A percentile compares a stretch with the other conserved stretches of the same genome.
Evolutionary conservation across 441 rosid species (phyloP).

Genomic region (Bruguiera hainesii): DNA sequence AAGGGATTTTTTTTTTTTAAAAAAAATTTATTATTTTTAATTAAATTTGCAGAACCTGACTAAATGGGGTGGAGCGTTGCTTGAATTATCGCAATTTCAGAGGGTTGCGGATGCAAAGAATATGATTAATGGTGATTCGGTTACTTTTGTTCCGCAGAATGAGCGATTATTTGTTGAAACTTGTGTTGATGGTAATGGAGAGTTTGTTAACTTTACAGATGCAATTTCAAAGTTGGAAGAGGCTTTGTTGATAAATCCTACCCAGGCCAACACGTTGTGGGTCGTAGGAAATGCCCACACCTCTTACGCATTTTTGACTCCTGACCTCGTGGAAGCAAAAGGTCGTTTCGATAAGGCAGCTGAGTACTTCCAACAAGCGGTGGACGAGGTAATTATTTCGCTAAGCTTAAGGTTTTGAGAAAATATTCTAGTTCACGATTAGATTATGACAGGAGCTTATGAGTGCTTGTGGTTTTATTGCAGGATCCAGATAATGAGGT

Average conservation of each 20-base stretch:
- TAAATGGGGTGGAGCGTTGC: conserved; percentile 77
- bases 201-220: conserved; percentile 35
- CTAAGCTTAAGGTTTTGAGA: not conserved
- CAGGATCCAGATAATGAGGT: conserved; percentile 62
- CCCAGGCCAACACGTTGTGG: conserved; percentile 60
- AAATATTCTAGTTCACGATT: not conserved
- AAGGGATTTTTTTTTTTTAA: not conserved
- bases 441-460: not conserved
- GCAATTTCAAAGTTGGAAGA: conserved; percentile 78
- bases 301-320: conserved; percentile 65
- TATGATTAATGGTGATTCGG: conserved; percentile 53
- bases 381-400: conserved; percentile 49
- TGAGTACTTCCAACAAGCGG: conserved; percentile 59
- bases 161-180: not conserved
- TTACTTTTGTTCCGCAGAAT: not conserved
- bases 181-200: not conserved
- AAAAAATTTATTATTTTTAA: not conserved
- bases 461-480: conserved; percentile 11
- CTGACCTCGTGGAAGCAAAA: conserved; percentile 58
- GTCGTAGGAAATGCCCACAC: conserved; percentile 75
- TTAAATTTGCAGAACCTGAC: conserved; percentile 54
- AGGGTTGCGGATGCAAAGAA: conserved; percentile 44
- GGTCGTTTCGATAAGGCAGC: conserved; percentile 54
- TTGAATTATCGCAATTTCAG: conserved; percentile 83
- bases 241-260: conserved; percentile 59